phyloP scores from a whole-genome alignment of 148 eudicot species.

The Camellia sinensis region DNA sequence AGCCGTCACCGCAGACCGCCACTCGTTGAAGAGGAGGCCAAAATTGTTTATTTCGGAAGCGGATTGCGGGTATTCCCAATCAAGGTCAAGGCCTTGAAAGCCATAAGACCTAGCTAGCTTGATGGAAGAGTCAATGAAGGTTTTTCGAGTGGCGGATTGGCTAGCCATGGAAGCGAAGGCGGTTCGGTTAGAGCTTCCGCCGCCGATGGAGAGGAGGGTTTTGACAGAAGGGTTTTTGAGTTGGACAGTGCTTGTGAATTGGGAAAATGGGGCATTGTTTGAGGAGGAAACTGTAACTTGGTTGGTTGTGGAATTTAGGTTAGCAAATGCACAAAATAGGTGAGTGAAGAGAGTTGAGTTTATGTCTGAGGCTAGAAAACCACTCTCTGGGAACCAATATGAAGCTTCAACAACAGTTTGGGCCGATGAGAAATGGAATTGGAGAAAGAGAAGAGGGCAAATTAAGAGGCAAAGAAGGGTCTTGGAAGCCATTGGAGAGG shows the following conservation, averaged over 20 bases:
- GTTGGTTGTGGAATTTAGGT: slow-evolving; percentile 32
- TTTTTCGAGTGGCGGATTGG: slow-evolving; percentile 29
- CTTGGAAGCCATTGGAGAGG: slow-evolving; percentile 22
- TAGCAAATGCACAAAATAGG: slow-evolving; percentile 65
- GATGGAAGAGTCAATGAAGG: slow-evolving; percentile 58
- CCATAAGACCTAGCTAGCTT: slow-evolving; percentile 32
- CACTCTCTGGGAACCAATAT: slow-evolving; percentile 58
- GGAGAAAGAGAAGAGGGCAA: slow-evolving; percentile 9
- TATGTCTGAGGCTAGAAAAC: slow-evolving; percentile 32
- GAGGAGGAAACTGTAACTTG: slow-evolving; percentile 34
- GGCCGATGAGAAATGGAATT: slow-evolving; percentile 8
- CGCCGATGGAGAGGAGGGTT: slow-evolving; percentile 62
- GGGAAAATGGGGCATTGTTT: slow-evolving; percentile 19
- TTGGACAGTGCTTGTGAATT: slow-evolving; percentile 42
- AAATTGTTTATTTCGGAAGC: slow-evolving; percentile 39
- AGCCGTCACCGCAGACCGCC: slow-evolving; percentile 42
- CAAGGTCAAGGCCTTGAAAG: slow-evolving; percentile 56
- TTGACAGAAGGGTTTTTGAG: slow-evolving; percentile 36
- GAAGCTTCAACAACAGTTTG: slow-evolving; percentile 36
- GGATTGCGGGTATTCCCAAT: slow-evolving; percentile 51
- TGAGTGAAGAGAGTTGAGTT: slow-evolving; percentile 71
- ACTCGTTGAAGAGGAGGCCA: slow-evolving; percentile 37
- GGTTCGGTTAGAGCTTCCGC: slow-evolving; percentile 12
- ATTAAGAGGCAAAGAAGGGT: slow-evolving; percentile 3
- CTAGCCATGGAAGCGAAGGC: slow-evolving; percentile 42